These are phyloP conservation scores for Spongispora temasekensis DNA, from an alignment of 1,284 basidiomycete species.

Conservation along the genomic window DNA sequence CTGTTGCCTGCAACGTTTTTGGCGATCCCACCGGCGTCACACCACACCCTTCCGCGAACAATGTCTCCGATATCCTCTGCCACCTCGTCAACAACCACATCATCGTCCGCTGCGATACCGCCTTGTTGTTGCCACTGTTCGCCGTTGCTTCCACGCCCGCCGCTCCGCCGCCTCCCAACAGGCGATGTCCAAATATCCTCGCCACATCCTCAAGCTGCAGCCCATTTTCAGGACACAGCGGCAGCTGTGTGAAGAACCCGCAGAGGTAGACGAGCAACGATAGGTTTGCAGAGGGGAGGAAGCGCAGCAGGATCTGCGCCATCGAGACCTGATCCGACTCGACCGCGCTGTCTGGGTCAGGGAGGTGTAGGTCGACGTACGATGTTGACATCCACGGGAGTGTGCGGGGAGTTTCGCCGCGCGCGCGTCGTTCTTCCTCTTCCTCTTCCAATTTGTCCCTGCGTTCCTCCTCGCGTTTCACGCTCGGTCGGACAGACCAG, in stretches of 20 bases:
- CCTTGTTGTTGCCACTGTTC: too few species aligned
- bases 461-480: slow-evolving; percentile 36
- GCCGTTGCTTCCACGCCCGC: background rate
- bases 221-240: slow-evolving; percentile 34
- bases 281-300: slow-evolving; percentile 59
- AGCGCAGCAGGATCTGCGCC: slow-evolving; percentile 57
- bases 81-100: slow-evolving; percentile 32
- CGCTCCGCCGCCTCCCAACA: slow-evolving; percentile 15
- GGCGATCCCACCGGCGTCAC: slow-evolving; percentile 16
- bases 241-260: slow-evolving; percentile 52
- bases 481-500: slow-evolving; percentile 50
- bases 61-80: slow-evolving; percentile 25
- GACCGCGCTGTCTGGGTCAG: slow-evolving; percentile 20
- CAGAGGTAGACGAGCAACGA: slow-evolving; percentile 63
- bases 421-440: slow-evolving; percentile 28
- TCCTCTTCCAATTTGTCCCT: slow-evolving; percentile 24
- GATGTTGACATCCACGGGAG: slow-evolving; percentile 1
- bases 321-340: slow-evolving; percentile 41
- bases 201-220: slow-evolving; percentile 34
- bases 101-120: slow-evolving; percentile 34
- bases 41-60: slow-evolving; percentile 31
- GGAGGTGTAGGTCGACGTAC: slow-evolving; percentile 11
- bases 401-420: slow-evolving; percentile 16
- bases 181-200: slow-evolving; percentile 32
- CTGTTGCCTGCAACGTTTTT: slow-evolving; percentile 7